Percentiles rank a stretch among this genome's conserved stretches.
Conservation (phyloP, 345 rosid species). For the Arabidopsis arenosa region DNA sequence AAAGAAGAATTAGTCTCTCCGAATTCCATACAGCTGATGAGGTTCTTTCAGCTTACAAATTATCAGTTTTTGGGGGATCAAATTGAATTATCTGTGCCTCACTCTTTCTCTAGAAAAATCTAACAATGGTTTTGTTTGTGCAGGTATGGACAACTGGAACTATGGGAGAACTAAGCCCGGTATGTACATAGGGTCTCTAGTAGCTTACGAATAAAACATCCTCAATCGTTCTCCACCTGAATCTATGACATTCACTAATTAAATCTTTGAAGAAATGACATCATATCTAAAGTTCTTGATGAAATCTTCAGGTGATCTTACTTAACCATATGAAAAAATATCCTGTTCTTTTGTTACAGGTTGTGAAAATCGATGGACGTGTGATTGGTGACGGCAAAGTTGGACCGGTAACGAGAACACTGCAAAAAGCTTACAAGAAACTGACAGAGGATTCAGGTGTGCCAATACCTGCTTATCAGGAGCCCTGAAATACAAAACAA, state of each 20-base stretch:
- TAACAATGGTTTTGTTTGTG: constrained; percentile 3
- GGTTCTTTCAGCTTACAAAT: constrained; percentile 47
- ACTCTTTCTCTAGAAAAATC: not conserved
- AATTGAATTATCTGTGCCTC: not conserved
- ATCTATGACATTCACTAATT: not conserved
- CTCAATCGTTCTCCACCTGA: constrained; percentile 47
- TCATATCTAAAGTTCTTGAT: constrained; percentile 1
- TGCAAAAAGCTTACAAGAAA: constrained; percentile 70
- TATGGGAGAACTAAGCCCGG: constrained; percentile 91
- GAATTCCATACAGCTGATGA: constrained; percentile 93
- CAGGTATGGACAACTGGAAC: constrained; percentile 96
- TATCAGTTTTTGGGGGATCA: not conserved
- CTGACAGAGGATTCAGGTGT: constrained; percentile 70
- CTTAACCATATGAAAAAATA: not conserved
- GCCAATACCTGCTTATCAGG: constrained; percentile 64
- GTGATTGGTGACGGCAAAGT: constrained; percentile 75
- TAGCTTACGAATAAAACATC: not conserved
- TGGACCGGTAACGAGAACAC: constrained; percentile 62
- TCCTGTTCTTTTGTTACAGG: constrained; percentile 45
- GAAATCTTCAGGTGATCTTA: not conserved
- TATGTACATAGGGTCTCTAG: constrained; percentile 36
- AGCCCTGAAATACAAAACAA: constrained; percentile 17
- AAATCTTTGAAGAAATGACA: not conserved
- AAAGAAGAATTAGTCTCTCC: constrained; percentile 75
- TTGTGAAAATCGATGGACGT: constrained; percentile 74